Conservation (phyloP, 768 basidiomycete genomes). For the Xerocomus potaroensis region DNA sequence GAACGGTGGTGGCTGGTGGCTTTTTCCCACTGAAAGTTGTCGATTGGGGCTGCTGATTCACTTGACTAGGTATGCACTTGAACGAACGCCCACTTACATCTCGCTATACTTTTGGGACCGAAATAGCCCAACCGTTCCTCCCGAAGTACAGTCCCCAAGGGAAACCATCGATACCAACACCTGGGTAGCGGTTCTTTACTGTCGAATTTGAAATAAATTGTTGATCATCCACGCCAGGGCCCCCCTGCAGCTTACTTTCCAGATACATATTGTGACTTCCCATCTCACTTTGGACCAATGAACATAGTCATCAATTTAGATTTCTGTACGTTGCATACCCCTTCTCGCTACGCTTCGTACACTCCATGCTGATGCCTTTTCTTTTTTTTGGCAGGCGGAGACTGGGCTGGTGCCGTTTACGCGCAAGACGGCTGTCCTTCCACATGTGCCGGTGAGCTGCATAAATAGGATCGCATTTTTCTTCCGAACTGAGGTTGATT, state of each 20-base stretch:
- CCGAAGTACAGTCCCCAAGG: conserved; percentile 26
- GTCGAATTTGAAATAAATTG: no score
- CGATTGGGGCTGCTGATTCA: not conserved
- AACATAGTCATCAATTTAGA: conserved; percentile 20
- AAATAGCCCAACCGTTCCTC: conserved; percentile 33
- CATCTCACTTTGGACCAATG: conserved; percentile 14
- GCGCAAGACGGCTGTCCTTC: conserved; percentile 22
- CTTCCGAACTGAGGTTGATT: conserved; percentile 24
- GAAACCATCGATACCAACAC: conserved; percentile 15
- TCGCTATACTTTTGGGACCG: conserved; percentile 41
- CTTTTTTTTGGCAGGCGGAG: conserved; percentile 22
- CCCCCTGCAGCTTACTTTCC: conserved; percentile 16
- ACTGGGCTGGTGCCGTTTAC: conserved; percentile 26
- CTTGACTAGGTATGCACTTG: conserved; percentile 32
- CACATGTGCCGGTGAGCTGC: conserved; percentile 23
- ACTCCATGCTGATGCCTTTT: not conserved
- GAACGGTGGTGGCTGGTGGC: conserved; percentile 36
- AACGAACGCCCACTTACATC: conserved; percentile 28
- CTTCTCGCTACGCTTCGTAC: not conserved
- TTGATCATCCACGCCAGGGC: conserved; percentile 8
- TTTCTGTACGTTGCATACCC: conserved; percentile 16
- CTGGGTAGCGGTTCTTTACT: conserved; percentile 19
- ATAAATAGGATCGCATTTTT: not conserved
- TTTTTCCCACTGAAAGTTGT: not conserved
- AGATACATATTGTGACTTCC: conserved; percentile 10